A percentile compares a stretch with the other conserved stretches of the same genome.
Evolutionary conservation across 2,329 filamentous ascomycete species (phyloP).

Genomic region (Diplodia mutila): DNA sequence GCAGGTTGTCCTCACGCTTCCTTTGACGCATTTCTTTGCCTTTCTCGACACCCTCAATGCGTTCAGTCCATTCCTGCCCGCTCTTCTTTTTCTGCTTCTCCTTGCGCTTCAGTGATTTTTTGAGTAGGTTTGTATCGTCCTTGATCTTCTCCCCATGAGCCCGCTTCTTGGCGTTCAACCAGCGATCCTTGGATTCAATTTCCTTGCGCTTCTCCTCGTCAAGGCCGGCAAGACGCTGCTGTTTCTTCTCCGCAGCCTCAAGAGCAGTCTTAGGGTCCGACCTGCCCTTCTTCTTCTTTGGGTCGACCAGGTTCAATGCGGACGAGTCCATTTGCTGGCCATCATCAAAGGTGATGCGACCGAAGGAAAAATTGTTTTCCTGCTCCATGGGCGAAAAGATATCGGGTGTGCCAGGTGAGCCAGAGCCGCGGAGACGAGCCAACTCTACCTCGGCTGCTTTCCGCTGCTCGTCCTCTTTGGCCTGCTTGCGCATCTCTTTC

Average conservation of each 20-base stretch:
- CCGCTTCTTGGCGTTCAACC: conserved; percentile 87
- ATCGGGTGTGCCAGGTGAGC: conserved; percentile 54
- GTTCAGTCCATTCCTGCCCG: conserved; percentile 74
- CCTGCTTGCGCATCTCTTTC: conserved; percentile 77
- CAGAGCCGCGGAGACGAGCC: conserved; percentile 61
- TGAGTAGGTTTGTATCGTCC: conserved; percentile 79
- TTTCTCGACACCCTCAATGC: conserved; percentile 50
- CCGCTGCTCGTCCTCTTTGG: conserved; percentile 77
- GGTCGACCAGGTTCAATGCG: conserved; percentile 64
- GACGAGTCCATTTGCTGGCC: conserved; percentile 78
- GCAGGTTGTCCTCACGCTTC: conserved; percentile 59
- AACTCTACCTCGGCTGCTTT: conserved; percentile 60
- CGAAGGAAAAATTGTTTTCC: conserved; percentile 79
- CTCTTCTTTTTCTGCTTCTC: conserved; percentile 89
- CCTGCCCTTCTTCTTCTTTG: conserved; percentile 77
- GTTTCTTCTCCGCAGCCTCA: conserved; percentile 83
- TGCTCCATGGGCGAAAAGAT: conserved; percentile 56
- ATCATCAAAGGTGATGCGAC: conserved; percentile 87
- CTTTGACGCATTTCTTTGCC: conserved; percentile 54
- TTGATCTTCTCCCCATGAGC: conserved; percentile 87
- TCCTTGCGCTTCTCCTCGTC: conserved; percentile 81
- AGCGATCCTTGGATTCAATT: conserved; percentile 89
- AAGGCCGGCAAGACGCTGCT: conserved; percentile 74
- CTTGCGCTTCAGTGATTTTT: conserved; percentile 94
- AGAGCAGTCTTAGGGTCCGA: conserved; percentile 85